Evolutionary conservation across 2,329 filamentous ascomycete genomes (phyloP).

Genomic region (Emergomyces orientalis): DNA sequence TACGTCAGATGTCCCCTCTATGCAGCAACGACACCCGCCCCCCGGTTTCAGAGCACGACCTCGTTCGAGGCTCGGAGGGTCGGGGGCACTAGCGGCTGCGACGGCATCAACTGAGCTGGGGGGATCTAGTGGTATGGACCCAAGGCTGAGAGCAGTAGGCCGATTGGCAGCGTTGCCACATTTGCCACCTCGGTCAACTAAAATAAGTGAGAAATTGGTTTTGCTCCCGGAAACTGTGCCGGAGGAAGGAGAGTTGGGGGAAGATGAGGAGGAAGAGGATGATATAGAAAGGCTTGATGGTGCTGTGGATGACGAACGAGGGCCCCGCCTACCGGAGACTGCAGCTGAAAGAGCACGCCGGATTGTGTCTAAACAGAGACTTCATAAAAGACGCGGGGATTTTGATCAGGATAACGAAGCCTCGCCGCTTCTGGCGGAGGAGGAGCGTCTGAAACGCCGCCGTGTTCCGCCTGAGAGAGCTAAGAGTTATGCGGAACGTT

Average conservation of each 20-base stretch:
- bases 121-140: slow-evolving; percentile 9
- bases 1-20: slow-evolving; percentile 88
- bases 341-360: slow-evolving; percentile 26
- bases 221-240: slow-evolving; percentile 71
- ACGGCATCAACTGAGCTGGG: neutral
- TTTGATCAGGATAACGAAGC: slow-evolving; percentile 49
- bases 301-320: slow-evolving; percentile 18
- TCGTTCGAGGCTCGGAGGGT: slow-evolving; percentile 19
- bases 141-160: slow-evolving; percentile 31
- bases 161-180: slow-evolving; percentile 47
- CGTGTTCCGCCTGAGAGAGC: slow-evolving; percentile 44
- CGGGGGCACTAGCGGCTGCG: neutral
- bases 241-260: slow-evolving; percentile 34
- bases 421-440: slow-evolving; percentile 45
- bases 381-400: slow-evolving; percentile 34
- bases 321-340: slow-evolving; percentile 20
- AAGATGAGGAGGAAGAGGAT: slow-evolving; percentile 31
- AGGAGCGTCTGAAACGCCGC: slow-evolving; percentile 52
- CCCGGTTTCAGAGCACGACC: slow-evolving; percentile 39
- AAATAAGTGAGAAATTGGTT: slow-evolving; percentile 95
- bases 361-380: slow-evolving; percentile 26
- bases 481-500: slow-evolving; percentile 87
- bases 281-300: slow-evolving; percentile 15
- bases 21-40: slow-evolving; percentile 67
- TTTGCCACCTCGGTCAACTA: slow-evolving; percentile 78